A percentile compares a stretch with the other conserved stretches of the same genome.
These are phyloP conservation scores for Alternaria sp. DNA, from an alignment of 2,329 filamentous ascomycete species.

Conservation along the genomic window DNA sequence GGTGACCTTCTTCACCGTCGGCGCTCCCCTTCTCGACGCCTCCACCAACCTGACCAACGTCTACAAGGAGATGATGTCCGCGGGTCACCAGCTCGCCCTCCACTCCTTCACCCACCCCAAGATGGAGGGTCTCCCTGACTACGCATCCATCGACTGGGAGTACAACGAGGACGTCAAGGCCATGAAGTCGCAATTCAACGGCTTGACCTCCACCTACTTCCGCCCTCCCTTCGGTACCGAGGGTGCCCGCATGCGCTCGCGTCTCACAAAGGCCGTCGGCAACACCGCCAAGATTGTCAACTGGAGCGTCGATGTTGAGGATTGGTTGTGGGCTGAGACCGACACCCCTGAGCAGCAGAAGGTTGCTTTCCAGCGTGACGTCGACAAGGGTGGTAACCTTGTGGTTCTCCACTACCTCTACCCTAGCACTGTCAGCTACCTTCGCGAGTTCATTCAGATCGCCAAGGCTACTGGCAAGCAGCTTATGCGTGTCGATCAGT, in stretches of 20 bases:
- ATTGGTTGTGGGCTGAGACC: slow-evolving; percentile 70
- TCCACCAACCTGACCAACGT: slow-evolving; percentile 67
- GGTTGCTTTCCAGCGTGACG: slow-evolving; percentile 68
- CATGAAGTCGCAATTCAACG: slow-evolving; percentile 48
- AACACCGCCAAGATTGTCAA: slow-evolving; percentile 65
- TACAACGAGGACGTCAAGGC: slow-evolving; percentile 63
- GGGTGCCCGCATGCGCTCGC: slow-evolving; percentile 69
- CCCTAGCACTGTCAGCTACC: slow-evolving; percentile 67
- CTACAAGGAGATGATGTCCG: slow-evolving; percentile 66
- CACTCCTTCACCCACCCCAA: slow-evolving; percentile 75
- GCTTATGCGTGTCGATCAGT: slow-evolving; percentile 71
- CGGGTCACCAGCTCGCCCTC: slow-evolving; percentile 71
- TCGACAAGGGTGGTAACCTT: slow-evolving; percentile 66
- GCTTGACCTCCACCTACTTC: slow-evolving; percentile 61
- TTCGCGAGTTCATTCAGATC: slow-evolving; percentile 68
- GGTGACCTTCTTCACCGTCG: slow-evolving; percentile 75
- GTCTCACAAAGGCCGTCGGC: slow-evolving; percentile 57
- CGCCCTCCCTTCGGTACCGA: slow-evolving; percentile 73
- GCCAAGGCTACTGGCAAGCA: slow-evolving; percentile 69
- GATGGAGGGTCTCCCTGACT: slow-evolving; percentile 63
- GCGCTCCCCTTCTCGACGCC: slow-evolving; percentile 64
- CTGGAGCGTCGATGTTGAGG: slow-evolving; percentile 74
- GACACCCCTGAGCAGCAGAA: slow-evolving; percentile 70
- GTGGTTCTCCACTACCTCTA: slow-evolving; percentile 75
- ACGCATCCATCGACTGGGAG: slow-evolving; percentile 66